Evolutionary conservation across 148 eudicot genomes (phyloP).

Genomic region (Polygonum maritimum): DNA sequence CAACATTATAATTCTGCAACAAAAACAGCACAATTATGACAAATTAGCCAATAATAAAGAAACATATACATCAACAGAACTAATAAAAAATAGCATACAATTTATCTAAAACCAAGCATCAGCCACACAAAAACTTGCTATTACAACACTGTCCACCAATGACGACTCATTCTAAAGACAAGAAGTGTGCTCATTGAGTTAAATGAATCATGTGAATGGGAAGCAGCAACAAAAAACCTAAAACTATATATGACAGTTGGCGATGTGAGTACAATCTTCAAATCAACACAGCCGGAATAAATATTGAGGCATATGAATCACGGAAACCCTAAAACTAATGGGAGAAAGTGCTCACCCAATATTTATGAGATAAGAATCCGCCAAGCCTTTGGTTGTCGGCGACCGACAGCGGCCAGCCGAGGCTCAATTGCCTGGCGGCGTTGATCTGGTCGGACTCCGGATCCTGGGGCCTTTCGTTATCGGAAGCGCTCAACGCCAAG

Average conservation of each 20-base stretch:
- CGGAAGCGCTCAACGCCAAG: slow-evolving; percentile 81
- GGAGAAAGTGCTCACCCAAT: slow-evolving; percentile 47
- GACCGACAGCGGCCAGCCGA: slow-evolving; percentile 50
- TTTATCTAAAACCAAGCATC: not conserved
- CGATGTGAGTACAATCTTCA: not conserved
- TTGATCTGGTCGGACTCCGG: slow-evolving; percentile 82
- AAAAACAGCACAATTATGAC: not conserved
- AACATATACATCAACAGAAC: not conserved
- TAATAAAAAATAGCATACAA: not conserved
- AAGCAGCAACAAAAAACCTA: too few species aligned
- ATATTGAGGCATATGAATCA: not conserved
- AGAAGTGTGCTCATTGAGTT: not conserved
- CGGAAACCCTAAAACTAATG: not conserved
- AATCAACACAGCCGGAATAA: not conserved
- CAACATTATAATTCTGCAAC: slow-evolving; percentile 70
- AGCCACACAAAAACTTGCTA: not conserved
- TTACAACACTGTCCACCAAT: not conserved
- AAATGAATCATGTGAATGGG: not conserved
- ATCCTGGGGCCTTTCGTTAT: slow-evolving; percentile 40
- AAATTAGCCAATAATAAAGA: not conserved
- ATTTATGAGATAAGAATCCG: slow-evolving; percentile 58
- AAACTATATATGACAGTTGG: not conserved
- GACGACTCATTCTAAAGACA: not conserved
- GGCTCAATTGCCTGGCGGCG: slow-evolving; percentile 75
- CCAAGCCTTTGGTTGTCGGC: slow-evolving; percentile 39